phyloP scores from a whole-genome alignment of 495 filamentous ascomycete species.

The Chaetomium tenue region DNA sequence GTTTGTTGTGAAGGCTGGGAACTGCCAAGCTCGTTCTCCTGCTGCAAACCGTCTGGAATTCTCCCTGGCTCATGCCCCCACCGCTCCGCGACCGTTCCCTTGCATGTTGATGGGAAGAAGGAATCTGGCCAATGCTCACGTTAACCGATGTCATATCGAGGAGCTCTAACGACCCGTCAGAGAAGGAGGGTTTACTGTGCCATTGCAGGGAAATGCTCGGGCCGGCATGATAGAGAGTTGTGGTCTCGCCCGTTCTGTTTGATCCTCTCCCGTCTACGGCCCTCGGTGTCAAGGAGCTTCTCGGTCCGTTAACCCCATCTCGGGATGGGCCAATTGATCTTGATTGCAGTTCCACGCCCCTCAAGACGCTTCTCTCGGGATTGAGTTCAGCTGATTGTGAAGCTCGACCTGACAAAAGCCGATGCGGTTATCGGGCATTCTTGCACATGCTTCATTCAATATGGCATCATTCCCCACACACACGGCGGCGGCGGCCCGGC shows the following conservation, averaged over 20 bases:
- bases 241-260: constrained; percentile 23
- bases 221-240: not conserved
- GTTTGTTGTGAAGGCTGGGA: not conserved
- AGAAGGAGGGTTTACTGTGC: not conserved
- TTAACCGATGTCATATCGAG: not conserved
- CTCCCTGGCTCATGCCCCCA: constrained; percentile 14
- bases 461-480: constrained; percentile 12
- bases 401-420: constrained; percentile 1
- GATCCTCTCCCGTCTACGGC: constrained; percentile 30
- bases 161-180: not conserved
- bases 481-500: constrained; percentile 17
- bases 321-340: not conserved
- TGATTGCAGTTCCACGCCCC: not conserved
- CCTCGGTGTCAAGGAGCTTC: constrained; percentile 17
- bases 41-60: constrained; percentile 2
- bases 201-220: not conserved
- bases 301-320: constrained; percentile 5
- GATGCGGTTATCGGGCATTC: not conserved
- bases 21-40: constrained; percentile 4
- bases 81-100: not conserved
- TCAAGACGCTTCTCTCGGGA: not conserved
- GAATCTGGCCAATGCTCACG: not conserved
- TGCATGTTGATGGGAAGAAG: not conserved
- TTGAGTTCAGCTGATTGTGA: constrained; percentile 2
- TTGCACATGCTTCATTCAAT: constrained; percentile 19